Evolutionary conservation across 768 basidiomycete species (phyloP), one percentile per base, ranked within the genome.

Genomic region (Suillus weaverae): DNA sequence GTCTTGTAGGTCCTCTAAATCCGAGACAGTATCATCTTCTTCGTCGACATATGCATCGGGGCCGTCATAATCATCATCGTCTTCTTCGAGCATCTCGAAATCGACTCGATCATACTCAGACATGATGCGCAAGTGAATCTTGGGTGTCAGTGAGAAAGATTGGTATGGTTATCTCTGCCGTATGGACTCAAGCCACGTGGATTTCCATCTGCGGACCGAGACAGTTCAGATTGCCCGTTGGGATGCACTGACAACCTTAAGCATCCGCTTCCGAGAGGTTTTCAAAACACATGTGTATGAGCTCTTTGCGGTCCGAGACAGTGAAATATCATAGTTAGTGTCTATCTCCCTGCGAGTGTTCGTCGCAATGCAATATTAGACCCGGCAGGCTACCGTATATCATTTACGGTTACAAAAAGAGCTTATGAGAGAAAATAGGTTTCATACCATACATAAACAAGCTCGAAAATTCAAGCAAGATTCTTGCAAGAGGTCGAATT

Each of bases 11-110:
- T 73, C 73, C 10, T 75, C 75, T 61, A 80, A 71, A 22, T 79
- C 79, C 33, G 78, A 72, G 38, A 75, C 72, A 50, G 70, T 72
- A 50, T 80, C 75, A 38, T 76, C 76, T 44, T 70, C 77, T 11
- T 32, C 57, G 10, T 78, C 78, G 22, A 76, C 64, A 54, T 74
- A 74, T 51, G 71, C 78, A 48, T 78, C 77, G 8, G 76, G 77
- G n/a, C 77, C 76, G 1, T 74, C 70, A 46, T 71, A 77, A 20
- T 64, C 76, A 38, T 75, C 76, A 8, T 75, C 77, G 38, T 78
- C 79, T 33, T 61, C 66, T n/a, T 71, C 73, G 41, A 64, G 60
- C 59, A 68, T 55, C 61, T 69, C 67, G 50, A 67, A 64, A 46
- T 71, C 62, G 35, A 61, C 11, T 32, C 69, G 67, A 14, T 72